Evolutionary conservation across 1,284 basidiomycete genomes (phyloP), one percentile per base, ranked within the genome.

Genomic region (Mixia osmundae): DNA sequence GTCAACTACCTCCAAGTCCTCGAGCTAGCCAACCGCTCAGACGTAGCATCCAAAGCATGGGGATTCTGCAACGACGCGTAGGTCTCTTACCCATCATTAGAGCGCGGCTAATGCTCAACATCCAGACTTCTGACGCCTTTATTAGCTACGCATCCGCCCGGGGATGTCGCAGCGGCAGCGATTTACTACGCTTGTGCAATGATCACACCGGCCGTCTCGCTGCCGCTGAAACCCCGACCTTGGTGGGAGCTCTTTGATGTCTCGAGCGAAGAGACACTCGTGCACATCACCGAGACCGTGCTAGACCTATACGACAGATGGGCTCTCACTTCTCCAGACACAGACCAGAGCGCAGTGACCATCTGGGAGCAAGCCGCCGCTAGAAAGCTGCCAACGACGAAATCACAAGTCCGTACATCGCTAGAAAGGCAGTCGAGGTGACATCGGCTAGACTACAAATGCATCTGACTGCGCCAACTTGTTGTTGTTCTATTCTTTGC

Each of bases 1-100:
- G 75, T 95, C 50, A 95, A 94, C 59, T 97, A 97, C 55, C 65
- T 94, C 45, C 71, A 82, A 41, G 70, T 94, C 18, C 67, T 99
- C 11, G 82, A 79, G 23, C 62, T 97, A 9, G 44, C 53, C 2
- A 40, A 41, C 3, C 42, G 50, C 29, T 37, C 44, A 3, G 39
- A 36, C 14, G 34, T 55, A 3, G 49, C 51, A 1, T 48, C 53
- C 35, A 36, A 43, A 16, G 54, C 55, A 0, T 60, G 58, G 58
- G 50, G 51, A 1, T 53, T 50, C 40, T 43, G 56, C 22, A 60
- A 57, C 44, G 58, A 60, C 41, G 48, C 54, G 54, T 58, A 41
- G 40, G 54, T 34, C 22, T 12, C 9, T 19, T 25, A 21, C 18
- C 23, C n/a, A n/a, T n/a, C n/a, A n/a, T n/a, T n/a, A n/a, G n/a